Base-by-base conservation (phyloP, 2,329 filamentous ascomycete genomes). In the Stenocarpella maydis region DNA sequence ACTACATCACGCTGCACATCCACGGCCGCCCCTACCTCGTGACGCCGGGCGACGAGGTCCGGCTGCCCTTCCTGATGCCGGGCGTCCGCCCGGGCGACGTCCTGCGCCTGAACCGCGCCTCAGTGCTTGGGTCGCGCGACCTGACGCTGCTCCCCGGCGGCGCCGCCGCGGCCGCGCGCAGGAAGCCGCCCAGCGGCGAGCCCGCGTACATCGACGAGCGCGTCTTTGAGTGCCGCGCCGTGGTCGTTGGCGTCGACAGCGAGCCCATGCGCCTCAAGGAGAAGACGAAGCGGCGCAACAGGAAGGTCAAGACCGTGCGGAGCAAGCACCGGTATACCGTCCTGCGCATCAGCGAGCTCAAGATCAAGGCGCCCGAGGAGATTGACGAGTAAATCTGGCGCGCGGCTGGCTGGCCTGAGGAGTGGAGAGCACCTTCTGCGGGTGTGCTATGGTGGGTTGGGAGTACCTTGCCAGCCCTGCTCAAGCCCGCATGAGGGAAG, bases 261-360 rank as follows among this genome's bases (percentile, higher is more conserved):
- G 92, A 95, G 83, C 92, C 93, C 41, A 79, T 95, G 82, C 85
- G 92, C 69, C 83, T 90, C 74, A 93, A 93, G 83, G 85, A 92
- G 82, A 95, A 95, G 87, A 95, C 88, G 75, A 95, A 94, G 87
- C 83, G 90, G 84, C 92, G 89, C 76, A 91, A 91, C 80, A 84
- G 93, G 77, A 86, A 91, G 77, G 86, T 88, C 61, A 93, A 90
- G 84, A 89, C 87, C 70, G 91, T 96, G 12, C 91, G 87, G 83
- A 98, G 94, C 85, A 98, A 99, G 87, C 93, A 97, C 78, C 87
- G 88, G 76, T 97, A 92, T 80, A 99, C 96, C 3, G 88, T 97
- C 26, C 78, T 99, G 80, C 87, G 90, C 77, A 92, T 99, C 73
- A 91, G 92, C 77, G 93, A 98, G 81, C 78, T 98, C 72, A 91